Conservation (phyloP, 768 basidiomycete genomes). For the Tephrocybe rancida region DNA sequence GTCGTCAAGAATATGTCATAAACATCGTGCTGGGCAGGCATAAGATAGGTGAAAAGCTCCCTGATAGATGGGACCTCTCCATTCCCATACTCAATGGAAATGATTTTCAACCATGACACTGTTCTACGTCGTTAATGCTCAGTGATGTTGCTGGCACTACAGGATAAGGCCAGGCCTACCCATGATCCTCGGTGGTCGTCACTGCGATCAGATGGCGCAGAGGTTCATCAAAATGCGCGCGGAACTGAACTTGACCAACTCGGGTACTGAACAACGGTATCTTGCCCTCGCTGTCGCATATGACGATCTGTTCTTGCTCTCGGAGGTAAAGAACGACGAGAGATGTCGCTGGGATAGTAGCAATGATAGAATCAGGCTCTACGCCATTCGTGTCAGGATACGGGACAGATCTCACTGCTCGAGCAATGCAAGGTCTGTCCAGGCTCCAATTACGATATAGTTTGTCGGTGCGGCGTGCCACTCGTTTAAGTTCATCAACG, state of each 20-base stretch:
- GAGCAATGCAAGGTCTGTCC: slow-evolving; percentile 5
- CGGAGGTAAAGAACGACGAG: slow-evolving; percentile 5
- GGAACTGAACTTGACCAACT: background rate
- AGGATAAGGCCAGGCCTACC: background rate
- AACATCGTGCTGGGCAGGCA: too few relatives aligned
- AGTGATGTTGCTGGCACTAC: too few relatives aligned
- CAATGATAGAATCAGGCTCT: slow-evolving; percentile 5
- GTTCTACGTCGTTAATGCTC: too few relatives aligned
- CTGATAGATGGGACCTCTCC: too few relatives aligned
- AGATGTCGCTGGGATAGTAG: slow-evolving; percentile 15
- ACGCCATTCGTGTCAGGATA: background rate
- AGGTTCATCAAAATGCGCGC: slow-evolving; percentile 7
- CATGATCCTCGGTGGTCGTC: background rate
- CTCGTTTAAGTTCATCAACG: slow-evolving; percentile 5
- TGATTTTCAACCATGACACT: too few relatives aligned
- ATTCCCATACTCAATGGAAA: too few relatives aligned
- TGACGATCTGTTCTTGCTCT: background rate
- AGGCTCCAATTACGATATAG: slow-evolving; percentile 13
- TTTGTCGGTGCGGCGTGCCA: slow-evolving; percentile 11
- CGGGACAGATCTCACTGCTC: slow-evolving; percentile 8
- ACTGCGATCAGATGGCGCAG: slow-evolving; percentile 9
- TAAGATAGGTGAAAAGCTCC: too few relatives aligned
- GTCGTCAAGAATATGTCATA: slow-evolving; percentile 9
- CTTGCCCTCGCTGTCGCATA: slow-evolving; percentile 6
- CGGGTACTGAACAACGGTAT: background rate